Evolutionary conservation across 208 protist species (phyloP).

Genomic region (Vickermania spadyakhi): DNA sequence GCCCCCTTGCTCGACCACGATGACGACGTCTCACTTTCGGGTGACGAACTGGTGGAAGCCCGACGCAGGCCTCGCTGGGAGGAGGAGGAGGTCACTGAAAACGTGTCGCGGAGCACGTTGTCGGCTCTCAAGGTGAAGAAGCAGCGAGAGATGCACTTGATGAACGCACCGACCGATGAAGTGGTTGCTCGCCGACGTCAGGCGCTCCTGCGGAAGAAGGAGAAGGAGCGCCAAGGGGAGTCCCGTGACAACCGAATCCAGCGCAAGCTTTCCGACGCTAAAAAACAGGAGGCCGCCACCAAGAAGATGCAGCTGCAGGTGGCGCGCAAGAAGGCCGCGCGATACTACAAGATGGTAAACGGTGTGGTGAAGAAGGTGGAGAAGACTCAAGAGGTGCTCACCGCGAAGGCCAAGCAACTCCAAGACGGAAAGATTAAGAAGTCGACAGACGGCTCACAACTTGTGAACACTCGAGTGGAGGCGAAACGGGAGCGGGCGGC

Average conservation of each 20-base stretch:
- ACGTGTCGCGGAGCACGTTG: conserved; percentile 56
- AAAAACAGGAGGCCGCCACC: conserved; percentile 62
- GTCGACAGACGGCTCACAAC: conserved; percentile 38
- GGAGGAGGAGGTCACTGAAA: conserved; percentile 78
- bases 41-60: conserved; percentile 56
- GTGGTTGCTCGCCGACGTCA: conserved; percentile 61
- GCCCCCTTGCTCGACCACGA: conserved; percentile 56
- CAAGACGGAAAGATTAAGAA: conserved; percentile 43
- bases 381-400: conserved; percentile 50
- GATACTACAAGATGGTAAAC: conserved; percentile 88
- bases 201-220: conserved; percentile 34
- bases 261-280: conserved; percentile 57
- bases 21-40: conserved; percentile 83
- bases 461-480: conserved; percentile 56
- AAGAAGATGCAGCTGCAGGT: conserved; percentile 88
- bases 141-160: conserved; percentile 82
- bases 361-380: conserved; percentile 48
- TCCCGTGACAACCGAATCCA: conserved; percentile 35
- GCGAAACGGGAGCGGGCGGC: conserved; percentile 26
- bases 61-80: conserved; percentile 46
- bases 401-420: conserved; percentile 73
- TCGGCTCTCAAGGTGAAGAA: conserved; percentile 84
- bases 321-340: conserved; percentile 83
- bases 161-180: conserved; percentile 83
- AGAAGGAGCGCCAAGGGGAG: conserved; percentile 30